These are phyloP conservation scores for Podaxis sp. DNA, from an alignment of 768 basidiomycete species.

Conservation along the genomic window DNA sequence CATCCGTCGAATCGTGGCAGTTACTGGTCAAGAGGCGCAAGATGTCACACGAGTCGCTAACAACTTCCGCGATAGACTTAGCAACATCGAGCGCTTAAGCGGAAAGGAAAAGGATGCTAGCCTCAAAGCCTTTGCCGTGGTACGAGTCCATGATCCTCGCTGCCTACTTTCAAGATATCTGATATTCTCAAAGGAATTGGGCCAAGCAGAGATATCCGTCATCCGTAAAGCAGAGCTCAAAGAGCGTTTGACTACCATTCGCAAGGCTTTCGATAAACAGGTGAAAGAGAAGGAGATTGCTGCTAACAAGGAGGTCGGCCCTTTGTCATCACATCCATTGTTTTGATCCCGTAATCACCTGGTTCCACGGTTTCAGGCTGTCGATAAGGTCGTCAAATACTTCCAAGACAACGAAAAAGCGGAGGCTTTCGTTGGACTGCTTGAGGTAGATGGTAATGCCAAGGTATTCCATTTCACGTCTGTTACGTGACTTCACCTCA, in stretches of 20 bases:
- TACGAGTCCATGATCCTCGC: conserved; percentile 33
- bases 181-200: conserved; percentile 66
- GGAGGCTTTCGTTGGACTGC: conserved; percentile 62
- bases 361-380: conserved; percentile 44
- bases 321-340: background rate
- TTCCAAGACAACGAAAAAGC: conserved; percentile 78
- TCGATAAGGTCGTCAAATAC: conserved; percentile 65
- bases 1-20: conserved; percentile 89
- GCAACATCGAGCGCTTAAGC: conserved; percentile 52
- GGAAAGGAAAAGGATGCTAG: conserved; percentile 87
- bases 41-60: conserved; percentile 72
- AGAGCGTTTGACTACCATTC: conserved; percentile 65
- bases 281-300: conserved; percentile 78
- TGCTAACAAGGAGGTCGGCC: conserved; percentile 70
- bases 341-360: background rate
- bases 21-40: conserved; percentile 92
- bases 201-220: conserved; percentile 86
- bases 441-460: conserved; percentile 81
- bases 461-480: conserved; percentile 51
- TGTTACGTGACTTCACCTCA: conserved; percentile 1
- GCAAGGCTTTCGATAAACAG: conserved; percentile 84
- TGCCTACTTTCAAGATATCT: background rate
- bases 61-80: conserved; percentile 59
- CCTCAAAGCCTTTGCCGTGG: conserved; percentile 77
- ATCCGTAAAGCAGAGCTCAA: conserved; percentile 77